Conservation (phyloP, 1,284 basidiomycete species). For the Laetiporus sulphureus region DNA sequence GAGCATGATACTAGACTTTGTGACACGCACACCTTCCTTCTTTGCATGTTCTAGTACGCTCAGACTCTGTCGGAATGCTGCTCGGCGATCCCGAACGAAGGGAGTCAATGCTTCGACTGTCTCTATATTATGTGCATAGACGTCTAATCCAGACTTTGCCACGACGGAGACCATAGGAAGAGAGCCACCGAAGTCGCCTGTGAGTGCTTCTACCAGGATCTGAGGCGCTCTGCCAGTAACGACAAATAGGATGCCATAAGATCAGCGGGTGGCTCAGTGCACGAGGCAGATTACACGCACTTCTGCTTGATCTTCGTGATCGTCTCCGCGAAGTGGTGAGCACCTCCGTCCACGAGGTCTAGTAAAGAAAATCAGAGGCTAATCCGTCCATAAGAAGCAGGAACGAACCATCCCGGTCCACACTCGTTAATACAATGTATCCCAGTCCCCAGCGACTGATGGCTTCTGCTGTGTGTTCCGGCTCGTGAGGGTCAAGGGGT, state of each 20-base stretch:
- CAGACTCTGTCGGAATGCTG: slow-evolving; percentile 88
- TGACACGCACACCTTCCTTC: slow-evolving; percentile 79
- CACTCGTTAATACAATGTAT: slow-evolving; percentile 96
- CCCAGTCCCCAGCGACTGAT: slow-evolving; percentile 98
- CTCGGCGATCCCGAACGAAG: slow-evolving; percentile 90
- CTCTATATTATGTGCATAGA: slow-evolving; percentile 98
- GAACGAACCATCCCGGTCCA: slow-evolving; percentile 87
- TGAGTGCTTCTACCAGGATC: slow-evolving; percentile 95
- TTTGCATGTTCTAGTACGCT: slow-evolving; percentile 81
- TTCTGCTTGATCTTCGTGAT: slow-evolving; percentile 96
- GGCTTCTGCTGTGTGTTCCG: slow-evolving; percentile 97
- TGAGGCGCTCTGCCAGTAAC: slow-evolving; percentile 67
- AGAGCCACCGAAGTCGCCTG: slow-evolving; percentile 89
- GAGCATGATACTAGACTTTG: slow-evolving; percentile 99
- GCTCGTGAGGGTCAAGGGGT: slow-evolving; percentile 93
- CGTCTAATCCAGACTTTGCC: slow-evolving; percentile 90
- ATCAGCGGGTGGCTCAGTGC: neutral
- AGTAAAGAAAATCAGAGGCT: slow-evolving; percentile 4
- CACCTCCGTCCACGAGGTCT: slow-evolving; percentile 92
- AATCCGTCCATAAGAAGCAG: neutral
- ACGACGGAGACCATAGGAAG: slow-evolving; percentile 74
- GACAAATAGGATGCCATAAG: no score
- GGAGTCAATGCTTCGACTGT: slow-evolving; percentile 93
- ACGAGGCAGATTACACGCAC: slow-evolving; percentile 31
- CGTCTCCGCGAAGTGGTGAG: slow-evolving; percentile 91